Percentiles rank a stretch among this genome's conserved stretches.
Conservation (phyloP, 2,329 filamentous ascomycete species). For the Aulographum hederae region DNA sequence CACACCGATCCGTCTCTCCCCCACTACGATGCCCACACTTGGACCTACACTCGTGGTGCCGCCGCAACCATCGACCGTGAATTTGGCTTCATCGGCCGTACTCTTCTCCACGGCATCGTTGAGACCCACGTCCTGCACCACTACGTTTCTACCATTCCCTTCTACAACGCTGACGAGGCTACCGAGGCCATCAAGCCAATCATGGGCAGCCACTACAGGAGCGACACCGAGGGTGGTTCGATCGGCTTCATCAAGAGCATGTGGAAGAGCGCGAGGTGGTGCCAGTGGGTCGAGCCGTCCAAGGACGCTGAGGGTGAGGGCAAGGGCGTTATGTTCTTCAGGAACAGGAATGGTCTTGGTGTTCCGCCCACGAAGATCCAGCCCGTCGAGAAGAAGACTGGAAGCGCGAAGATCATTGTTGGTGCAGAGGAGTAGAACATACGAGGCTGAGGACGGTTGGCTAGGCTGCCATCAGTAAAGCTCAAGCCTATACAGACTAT, state of each 20-base stretch:
- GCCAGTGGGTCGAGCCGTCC: slow-evolving; percentile 95
- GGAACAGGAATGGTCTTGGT: slow-evolving; percentile 81
- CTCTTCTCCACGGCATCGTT: slow-evolving; percentile 85
- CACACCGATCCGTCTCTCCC: slow-evolving; percentile 90
- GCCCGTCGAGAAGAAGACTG: slow-evolving; percentile 9
- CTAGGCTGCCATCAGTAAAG: no score
- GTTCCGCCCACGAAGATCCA: slow-evolving; percentile 30
- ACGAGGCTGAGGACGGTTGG: no score
- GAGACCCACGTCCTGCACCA: slow-evolving; percentile 97
- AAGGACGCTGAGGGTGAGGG: slow-evolving; percentile 62
- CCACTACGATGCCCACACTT: slow-evolving; percentile 72
- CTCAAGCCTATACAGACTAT: no score
- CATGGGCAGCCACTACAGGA: slow-evolving; percentile 91
- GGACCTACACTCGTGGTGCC: slow-evolving; percentile 87
- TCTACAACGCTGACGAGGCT: slow-evolving; percentile 92
- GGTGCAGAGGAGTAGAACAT: background rate
- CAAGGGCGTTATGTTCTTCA: slow-evolving; percentile 81
- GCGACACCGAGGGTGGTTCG: slow-evolving; percentile 58
- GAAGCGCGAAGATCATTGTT: no score
- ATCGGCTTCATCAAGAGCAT: slow-evolving; percentile 71
- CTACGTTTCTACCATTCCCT: slow-evolving; percentile 89
- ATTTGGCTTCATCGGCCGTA: slow-evolving; percentile 86
- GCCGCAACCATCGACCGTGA: slow-evolving; percentile 94
- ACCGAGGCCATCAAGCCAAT: slow-evolving; percentile 83
- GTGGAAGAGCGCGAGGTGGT: slow-evolving; percentile 66